Evolutionary conservation across 176 grass and related monocot genomes (phyloP).

Genomic region (Cenchrus purpureus): DNA sequence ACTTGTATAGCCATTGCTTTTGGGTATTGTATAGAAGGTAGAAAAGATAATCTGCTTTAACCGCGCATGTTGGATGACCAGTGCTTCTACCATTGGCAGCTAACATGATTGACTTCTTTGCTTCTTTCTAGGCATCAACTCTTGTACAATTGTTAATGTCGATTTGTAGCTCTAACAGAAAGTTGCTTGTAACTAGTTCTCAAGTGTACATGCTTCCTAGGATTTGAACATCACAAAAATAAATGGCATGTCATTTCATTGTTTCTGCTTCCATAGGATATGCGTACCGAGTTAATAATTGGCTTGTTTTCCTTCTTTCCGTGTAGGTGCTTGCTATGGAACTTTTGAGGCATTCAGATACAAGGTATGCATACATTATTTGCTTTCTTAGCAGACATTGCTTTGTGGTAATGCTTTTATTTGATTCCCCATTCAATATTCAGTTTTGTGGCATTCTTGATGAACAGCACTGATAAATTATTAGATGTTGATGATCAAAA

Average conservation of each 20-base stretch:
- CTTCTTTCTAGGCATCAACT: background rate
- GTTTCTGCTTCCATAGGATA: slow-evolving; percentile 33
- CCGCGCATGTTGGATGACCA: background rate
- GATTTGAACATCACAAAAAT: slow-evolving; percentile 6
- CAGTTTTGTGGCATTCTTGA: background rate
- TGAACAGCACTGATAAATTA: background rate
- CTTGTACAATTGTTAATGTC: background rate
- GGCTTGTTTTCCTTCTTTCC: slow-evolving; percentile 4
- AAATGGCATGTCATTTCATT: background rate
- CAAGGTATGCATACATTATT: slow-evolving; percentile 52
- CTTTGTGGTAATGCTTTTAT: background rate
- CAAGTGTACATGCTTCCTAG: background rate
- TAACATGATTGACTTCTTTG: background rate
- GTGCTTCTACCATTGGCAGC: background rate
- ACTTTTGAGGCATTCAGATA: slow-evolving; percentile 92
- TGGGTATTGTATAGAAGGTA: background rate
- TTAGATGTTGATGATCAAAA: slow-evolving; percentile 2
- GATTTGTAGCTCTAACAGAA: background rate
- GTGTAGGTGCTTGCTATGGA: slow-evolving; percentile 89
- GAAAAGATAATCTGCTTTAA: background rate
- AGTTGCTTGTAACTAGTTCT: slow-evolving; percentile 1
- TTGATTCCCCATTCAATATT: background rate
- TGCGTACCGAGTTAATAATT: slow-evolving; percentile 3
- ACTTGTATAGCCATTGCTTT: background rate
- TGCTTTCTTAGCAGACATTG: background rate